Percentiles rank a stretch among this genome's conserved stretches.
Conservation (phyloP, 2,329 filamentous ascomycete species). For the Bipolaris gigantea region DNA sequence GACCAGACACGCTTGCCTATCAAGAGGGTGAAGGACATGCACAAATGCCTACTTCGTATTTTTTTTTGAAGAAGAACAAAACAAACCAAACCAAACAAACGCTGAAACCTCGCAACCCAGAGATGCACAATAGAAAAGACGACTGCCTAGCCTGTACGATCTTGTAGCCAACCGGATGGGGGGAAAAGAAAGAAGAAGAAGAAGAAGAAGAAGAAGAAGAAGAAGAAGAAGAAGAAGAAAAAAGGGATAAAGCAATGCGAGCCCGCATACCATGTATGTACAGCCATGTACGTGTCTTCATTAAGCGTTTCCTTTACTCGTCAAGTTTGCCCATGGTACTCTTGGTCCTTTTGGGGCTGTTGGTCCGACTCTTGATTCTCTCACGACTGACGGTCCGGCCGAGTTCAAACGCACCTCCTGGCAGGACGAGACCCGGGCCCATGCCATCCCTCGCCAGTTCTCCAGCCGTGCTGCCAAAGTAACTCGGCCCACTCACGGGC, state of each 20-base stretch:
- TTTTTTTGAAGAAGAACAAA: too few species aligned
- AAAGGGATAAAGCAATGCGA: background rate
- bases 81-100: too few species aligned
- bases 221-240: background rate
- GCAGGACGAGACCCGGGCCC: constrained; percentile 36
- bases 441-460: constrained; percentile 36
- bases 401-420: constrained; percentile 52
- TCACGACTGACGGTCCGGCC: constrained; percentile 86
- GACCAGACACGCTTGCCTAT: background rate
- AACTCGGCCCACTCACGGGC: constrained; percentile 15
- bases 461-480: constrained; percentile 25
- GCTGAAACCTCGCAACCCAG: background rate
- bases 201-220: background rate
- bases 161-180: background rate
- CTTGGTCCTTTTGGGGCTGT: constrained; percentile 51
- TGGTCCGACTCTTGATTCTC: constrained; percentile 60
- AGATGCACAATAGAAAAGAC: background rate
- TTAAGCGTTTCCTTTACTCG: constrained; percentile 19
- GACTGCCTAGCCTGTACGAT: background rate
- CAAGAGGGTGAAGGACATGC: background rate
- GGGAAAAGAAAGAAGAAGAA: background rate
- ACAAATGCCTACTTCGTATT: background rate
- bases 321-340: constrained; percentile 23
- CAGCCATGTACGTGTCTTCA: background rate
- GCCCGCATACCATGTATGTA: background rate